phyloP scores from a whole-genome alignment of 73 alveolate species.

The Paraurostyla sp. region DNA sequence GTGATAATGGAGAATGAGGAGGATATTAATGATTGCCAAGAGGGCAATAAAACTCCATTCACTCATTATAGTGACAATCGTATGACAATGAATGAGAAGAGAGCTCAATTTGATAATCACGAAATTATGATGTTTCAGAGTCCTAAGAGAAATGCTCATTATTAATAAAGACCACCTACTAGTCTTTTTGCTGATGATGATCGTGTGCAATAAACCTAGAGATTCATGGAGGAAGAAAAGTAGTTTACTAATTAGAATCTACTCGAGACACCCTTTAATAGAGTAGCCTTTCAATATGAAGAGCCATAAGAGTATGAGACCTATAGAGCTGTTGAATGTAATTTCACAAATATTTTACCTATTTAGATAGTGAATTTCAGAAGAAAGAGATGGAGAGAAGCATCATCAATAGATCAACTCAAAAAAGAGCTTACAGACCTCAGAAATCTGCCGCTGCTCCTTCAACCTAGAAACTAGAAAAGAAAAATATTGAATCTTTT shows the following conservation, averaged over 20 bases:
- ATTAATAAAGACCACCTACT: background rate
- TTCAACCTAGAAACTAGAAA: background rate
- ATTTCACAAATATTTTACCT: no score
- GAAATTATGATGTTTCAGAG: conserved; percentile 43
- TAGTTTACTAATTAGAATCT: conserved; percentile 5
- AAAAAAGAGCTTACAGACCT: background rate
- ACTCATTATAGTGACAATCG: background rate
- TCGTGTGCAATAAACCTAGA: background rate
- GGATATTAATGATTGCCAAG: conserved; percentile 1
- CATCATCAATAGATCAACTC: conserved; percentile 23
- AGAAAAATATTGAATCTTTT: conserved; percentile 1
- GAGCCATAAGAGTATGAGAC: background rate
- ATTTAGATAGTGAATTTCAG: conserved; percentile 20
- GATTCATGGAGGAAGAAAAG: conserved; percentile 42
- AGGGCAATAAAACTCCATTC: background rate
- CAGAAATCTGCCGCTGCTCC: background rate
- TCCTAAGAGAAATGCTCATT: background rate
- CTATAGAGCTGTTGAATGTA: conserved; percentile 25
- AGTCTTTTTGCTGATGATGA: conserved; percentile 33
- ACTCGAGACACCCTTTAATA: conserved; percentile 16
- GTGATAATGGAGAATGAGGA: conserved; percentile 47
- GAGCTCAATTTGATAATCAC: background rate
- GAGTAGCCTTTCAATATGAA: no score
- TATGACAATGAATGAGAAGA: background rate
- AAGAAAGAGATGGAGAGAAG: conserved; percentile 44